A percentile compares a stretch with the other conserved stretches of the same genome.
Evolutionary conservation across 768 basidiomycete species (phyloP).

Genomic region (Phaffia tasmanica): DNA sequence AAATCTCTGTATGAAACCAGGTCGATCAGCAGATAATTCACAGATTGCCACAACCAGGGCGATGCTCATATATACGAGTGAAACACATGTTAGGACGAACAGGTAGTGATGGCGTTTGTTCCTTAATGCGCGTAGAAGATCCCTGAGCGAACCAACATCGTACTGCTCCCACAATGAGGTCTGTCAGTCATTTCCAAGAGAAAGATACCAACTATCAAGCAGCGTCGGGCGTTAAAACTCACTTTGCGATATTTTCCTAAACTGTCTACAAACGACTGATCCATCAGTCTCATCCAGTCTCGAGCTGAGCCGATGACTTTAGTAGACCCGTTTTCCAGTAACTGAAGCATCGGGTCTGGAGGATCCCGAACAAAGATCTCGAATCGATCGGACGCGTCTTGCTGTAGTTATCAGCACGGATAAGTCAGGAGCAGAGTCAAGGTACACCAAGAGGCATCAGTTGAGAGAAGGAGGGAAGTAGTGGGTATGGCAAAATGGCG

Average conservation of each 20-base stretch:
- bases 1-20: constrained; percentile 47
- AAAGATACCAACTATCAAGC: not conserved
- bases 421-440: too few relatives aligned
- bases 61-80: not conserved
- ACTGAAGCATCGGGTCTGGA: constrained; percentile 59
- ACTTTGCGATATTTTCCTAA: constrained; percentile 86
- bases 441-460: too few relatives aligned
- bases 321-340: constrained; percentile 59
- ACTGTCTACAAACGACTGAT: constrained; percentile 84
- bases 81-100: not conserved
- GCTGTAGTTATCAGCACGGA: constrained; percentile 32
- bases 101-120: constrained; percentile 51
- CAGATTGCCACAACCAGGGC: not conserved
- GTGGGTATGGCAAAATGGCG: too few relatives aligned
- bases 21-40: not conserved
- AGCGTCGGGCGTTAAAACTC: not conserved
- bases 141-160: constrained; percentile 78
- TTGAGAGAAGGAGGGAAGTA: too few relatives aligned
- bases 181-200: not conserved
- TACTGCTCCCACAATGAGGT: constrained; percentile 41
- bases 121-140: constrained; percentile 78
- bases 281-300: constrained; percentile 79
- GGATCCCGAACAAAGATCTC: constrained; percentile 96
- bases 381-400: constrained; percentile 93
- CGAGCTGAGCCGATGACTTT: constrained; percentile 58